phyloP scores from a whole-genome alignment of 2,329 filamentous ascomycete genomes.

The Alternaria sp. region DNA sequence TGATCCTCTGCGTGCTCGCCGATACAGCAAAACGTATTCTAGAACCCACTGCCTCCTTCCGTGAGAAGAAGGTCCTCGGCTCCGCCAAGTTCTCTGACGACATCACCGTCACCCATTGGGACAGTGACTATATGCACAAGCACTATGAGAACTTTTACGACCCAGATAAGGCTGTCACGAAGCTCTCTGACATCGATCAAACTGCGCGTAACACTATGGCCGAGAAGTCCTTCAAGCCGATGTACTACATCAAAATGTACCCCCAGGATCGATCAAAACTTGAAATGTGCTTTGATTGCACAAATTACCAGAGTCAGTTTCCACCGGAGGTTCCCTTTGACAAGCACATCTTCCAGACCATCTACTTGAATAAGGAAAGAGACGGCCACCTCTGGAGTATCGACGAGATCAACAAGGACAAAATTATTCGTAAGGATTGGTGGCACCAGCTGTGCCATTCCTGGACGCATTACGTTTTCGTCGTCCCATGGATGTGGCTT shows the following conservation, averaged over 20 bases:
- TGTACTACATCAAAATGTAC: conserved; percentile 73
- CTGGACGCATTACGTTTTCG: conserved; percentile 70
- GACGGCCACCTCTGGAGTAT: conserved; percentile 67
- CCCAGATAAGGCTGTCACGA: conserved; percentile 55
- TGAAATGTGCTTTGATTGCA: conserved; percentile 75
- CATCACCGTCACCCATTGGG: conserved; percentile 74
- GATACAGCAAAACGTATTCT: conserved; percentile 68
- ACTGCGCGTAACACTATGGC: conserved; percentile 55
- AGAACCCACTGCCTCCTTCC: conserved; percentile 64
- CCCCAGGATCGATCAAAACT: conserved; percentile 63
- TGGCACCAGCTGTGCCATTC: conserved; percentile 73
- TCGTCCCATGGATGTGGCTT: conserved; percentile 77
- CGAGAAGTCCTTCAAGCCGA: conserved; percentile 65
- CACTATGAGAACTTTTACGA: conserved; percentile 73
- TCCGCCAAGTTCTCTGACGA: conserved; percentile 75
- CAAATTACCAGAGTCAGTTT: conserved; percentile 79
- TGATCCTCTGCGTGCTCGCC: conserved; percentile 70
- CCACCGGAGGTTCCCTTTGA: conserved; percentile 62
- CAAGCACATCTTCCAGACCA: conserved; percentile 75
- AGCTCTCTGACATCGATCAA: conserved; percentile 55
- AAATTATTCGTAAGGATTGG: conserved; percentile 71
- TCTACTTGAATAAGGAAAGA: conserved; percentile 68
- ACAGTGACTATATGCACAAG: conserved; percentile 70
- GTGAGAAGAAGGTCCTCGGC: conserved; percentile 74
- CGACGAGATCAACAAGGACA: conserved; percentile 65